Evolutionary conservation across 2,329 filamentous ascomycete species (phyloP), one percentile per base, ranked within the genome.

Genomic region (Hypoxylon sp.): DNA sequence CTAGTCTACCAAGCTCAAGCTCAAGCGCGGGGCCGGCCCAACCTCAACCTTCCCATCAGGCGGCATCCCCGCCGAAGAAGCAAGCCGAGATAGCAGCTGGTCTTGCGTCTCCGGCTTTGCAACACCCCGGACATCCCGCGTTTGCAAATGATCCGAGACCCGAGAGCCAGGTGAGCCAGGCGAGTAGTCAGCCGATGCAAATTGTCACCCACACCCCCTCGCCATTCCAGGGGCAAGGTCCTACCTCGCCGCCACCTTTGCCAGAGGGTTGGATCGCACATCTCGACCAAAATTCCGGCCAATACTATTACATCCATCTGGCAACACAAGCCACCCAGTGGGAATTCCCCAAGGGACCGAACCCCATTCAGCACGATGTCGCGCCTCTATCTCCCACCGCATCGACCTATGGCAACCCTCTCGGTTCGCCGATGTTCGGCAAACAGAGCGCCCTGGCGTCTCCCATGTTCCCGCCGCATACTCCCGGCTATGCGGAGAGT

Each of bases 241-340:
- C 92, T 28, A 87, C 90, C 24, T 97, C 93, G 15, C 95, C 95
- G 30, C 95, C 95, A 20, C 95, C 94, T 2, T 84, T 99, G 15
- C 95, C 95, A 5, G 95, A 99, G 79, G 95, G 95, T 32, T 99
- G 95, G 95, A 98, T 99, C 73, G 93, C 95, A 19, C 95, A 98
- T 76, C 84, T 98, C 4, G 95, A 99, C 75, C 91, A 93, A 69
- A 97, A 91, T 74, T 98, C 94, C 1, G 95, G 95, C 1, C 94
- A 98, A 75, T 99, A 98, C 78, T 99, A 99, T 78, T 99, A 99
- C 74, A 99, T 99, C 62, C 95, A 99, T 76, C 84, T 99, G 28
- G 91, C 94, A 1, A 94, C 92, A 0, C 95, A 98, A 75, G 93
- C 94, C 2, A 99, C 95, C 0, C 95, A 99, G 75, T 99, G 95